phyloP scores from a whole-genome alignment of 371 early-diverging fungal genomes.

The Lichtheimia hyalospora region DNA sequence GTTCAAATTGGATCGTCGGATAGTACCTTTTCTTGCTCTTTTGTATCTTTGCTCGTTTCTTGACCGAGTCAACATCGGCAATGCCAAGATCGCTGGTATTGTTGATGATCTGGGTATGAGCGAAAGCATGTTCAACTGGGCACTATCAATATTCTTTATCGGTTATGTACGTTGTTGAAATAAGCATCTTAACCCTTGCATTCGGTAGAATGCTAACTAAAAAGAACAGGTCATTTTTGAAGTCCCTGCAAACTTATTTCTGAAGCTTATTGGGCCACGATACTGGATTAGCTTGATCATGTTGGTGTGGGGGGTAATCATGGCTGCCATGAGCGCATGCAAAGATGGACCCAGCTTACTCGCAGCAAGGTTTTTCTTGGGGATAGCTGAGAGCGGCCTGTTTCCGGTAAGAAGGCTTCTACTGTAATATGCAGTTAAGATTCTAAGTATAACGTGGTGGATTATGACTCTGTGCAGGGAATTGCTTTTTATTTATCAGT shows the following conservation, averaged over 20 bases:
- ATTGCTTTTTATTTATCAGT: slow-evolving; percentile 50
- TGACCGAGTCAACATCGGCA: slow-evolving; percentile 55
- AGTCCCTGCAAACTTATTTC: slow-evolving; percentile 67
- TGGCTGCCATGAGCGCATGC: slow-evolving; percentile 26
- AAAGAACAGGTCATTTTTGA: slow-evolving; percentile 13
- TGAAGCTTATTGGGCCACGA: slow-evolving; percentile 61
- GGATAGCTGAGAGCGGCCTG: slow-evolving; percentile 60
- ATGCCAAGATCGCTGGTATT: slow-evolving; percentile 59
- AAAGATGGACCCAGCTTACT: slow-evolving; percentile 46
- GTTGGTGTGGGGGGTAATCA: slow-evolving; percentile 7
- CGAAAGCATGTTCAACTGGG: slow-evolving; percentile 50
- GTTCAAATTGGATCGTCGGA: slow-evolving; percentile 8
- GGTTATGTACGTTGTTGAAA: slow-evolving; percentile 48
- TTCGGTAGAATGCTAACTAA: not conserved
- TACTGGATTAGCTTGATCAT: slow-evolving; percentile 32
- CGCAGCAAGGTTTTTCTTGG: slow-evolving; percentile 66
- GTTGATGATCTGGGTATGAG: slow-evolving; percentile 38
- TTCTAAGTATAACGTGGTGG: not conserved
- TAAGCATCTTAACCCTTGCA: not conserved
- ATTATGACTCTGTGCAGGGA: slow-evolving; percentile 12
- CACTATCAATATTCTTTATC: slow-evolving; percentile 63
- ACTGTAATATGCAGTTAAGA: no score
- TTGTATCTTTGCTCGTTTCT: slow-evolving; percentile 53
- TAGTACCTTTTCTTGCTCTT: slow-evolving; percentile 33
- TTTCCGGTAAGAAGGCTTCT: no score